phyloP scores from a whole-genome alignment of 768 basidiomycete genomes.

The Tylopilus sp. region DNA sequence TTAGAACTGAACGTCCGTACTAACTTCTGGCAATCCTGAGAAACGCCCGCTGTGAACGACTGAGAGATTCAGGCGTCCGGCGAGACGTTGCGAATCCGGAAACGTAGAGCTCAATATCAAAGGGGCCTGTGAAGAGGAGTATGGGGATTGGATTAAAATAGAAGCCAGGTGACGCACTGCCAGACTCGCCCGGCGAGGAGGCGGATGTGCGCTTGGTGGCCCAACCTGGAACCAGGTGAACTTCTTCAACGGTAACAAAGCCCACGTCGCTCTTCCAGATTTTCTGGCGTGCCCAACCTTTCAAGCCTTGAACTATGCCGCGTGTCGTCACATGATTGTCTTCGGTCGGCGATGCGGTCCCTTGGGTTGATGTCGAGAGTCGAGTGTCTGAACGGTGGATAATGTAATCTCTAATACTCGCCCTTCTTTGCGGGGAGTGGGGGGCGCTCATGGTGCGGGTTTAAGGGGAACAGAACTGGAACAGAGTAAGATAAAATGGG shows the following conservation, averaged over 20 bases:
- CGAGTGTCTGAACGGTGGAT: conserved; percentile 41
- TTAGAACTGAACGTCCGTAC: conserved; percentile 25
- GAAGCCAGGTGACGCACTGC: conserved; percentile 15
- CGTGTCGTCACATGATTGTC: conserved; percentile 18
- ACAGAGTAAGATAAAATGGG: conserved; percentile 6
- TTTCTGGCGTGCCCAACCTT: conserved; percentile 63
- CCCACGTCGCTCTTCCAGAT: conserved; percentile 32
- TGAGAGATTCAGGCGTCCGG: conserved; percentile 55
- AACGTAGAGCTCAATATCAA: conserved; percentile 69
- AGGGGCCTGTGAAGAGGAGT: conserved; percentile 39
- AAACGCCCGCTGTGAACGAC: conserved; percentile 75
- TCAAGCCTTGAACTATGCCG: conserved; percentile 43
- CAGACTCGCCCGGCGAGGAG: conserved; percentile 21
- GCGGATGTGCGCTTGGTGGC: conserved; percentile 52
- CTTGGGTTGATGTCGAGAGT: conserved; percentile 20
- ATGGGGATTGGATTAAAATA: neutral
- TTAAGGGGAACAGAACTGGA: neutral
- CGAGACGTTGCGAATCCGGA: conserved; percentile 73
- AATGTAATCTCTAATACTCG: conserved; percentile 49
- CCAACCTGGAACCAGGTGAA: conserved; percentile 80
- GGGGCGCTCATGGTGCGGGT: conserved; percentile 22
- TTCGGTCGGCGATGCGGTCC: conserved; percentile 19
- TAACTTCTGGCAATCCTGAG: conserved; percentile 77
- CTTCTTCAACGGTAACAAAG: conserved; percentile 37
- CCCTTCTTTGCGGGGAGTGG: conserved; percentile 32